Conservation (phyloP, 1,284 basidiomycete species). For the Apiotrichum mycotoxinovorans region DNA sequence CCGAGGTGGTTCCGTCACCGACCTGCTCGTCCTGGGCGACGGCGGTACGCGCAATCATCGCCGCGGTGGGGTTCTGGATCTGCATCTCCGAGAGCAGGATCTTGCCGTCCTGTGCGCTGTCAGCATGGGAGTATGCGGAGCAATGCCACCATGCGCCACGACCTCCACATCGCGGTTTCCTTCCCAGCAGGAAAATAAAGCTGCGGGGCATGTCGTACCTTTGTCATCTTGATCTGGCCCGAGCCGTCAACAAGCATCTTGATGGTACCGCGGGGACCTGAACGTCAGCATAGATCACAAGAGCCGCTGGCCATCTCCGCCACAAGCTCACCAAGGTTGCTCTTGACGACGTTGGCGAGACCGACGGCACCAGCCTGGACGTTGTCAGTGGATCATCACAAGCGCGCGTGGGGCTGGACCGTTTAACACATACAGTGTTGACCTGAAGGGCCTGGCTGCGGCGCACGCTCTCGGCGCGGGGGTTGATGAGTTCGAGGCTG, state of each 20-base stretch:
- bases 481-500: slow-evolving; percentile 84
- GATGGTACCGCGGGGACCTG: slow-evolving; percentile 89
- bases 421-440: slow-evolving; percentile 51
- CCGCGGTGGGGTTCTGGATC: slow-evolving; percentile 98
- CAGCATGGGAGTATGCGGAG: too few relatives aligned
- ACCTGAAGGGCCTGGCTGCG: slow-evolving; percentile 91
- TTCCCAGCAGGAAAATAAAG: not conserved
- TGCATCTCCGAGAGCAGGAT: slow-evolving; percentile 99
- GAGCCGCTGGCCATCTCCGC: not conserved
- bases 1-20: slow-evolving; percentile 96
- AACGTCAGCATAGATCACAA: slow-evolving; percentile 7
- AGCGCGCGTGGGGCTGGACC: too few relatives aligned
- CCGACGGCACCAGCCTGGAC: slow-evolving; percentile 76
- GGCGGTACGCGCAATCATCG: slow-evolving; percentile 97
- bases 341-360: slow-evolving; percentile 93
- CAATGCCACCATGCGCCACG: not conserved
- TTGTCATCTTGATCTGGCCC: slow-evolving; percentile 99
- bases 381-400: slow-evolving; percentile 11
- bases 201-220: slow-evolving; percentile 51
- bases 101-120: slow-evolving; percentile 70
- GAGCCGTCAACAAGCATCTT: slow-evolving; percentile 99
- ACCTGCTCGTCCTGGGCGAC: slow-evolving; percentile 99
- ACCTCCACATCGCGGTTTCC: not conserved
- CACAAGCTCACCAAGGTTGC: slow-evolving; percentile 73
- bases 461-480: slow-evolving; percentile 90